Percentiles rank a stretch among this genome's conserved stretches.
These are phyloP conservation scores for Populus ilicifolia DNA, from an alignment of 345 rosid species.

Conservation along the genomic window DNA sequence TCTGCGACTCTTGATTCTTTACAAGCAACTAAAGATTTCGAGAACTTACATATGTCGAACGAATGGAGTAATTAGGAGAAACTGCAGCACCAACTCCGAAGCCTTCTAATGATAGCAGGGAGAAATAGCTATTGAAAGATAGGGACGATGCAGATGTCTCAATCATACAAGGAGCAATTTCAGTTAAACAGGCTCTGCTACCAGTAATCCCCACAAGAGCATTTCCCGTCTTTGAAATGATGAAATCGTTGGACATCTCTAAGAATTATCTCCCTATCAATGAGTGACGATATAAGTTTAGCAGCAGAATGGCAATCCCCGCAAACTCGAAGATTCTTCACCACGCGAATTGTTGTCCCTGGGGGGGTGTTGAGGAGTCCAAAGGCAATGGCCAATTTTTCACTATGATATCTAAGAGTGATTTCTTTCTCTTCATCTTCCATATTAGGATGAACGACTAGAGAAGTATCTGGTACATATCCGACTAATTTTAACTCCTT, in stretches of 20 bases:
- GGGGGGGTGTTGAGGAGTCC: slow-evolving; percentile 21
- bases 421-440: slow-evolving; percentile 20
- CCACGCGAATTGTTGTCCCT: slow-evolving; percentile 24
- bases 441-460: slow-evolving; percentile 21
- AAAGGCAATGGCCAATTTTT: slow-evolving; percentile 24
- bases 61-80: not conserved
- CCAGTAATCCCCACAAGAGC: slow-evolving; percentile 31
- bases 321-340: slow-evolving; percentile 31
- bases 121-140: not conserved
- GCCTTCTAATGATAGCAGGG: not conserved
- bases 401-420: slow-evolving; percentile 24
- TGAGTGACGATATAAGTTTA: slow-evolving; percentile 17
- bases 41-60: not conserved
- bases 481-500: slow-evolving; percentile 23
- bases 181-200: not conserved
- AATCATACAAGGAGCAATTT: not conserved
- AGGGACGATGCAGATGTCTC: not conserved
- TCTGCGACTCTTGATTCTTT: not conserved
- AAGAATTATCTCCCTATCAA: slow-evolving; percentile 23
- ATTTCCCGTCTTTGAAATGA: slow-evolving; percentile 26
- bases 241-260: slow-evolving; percentile 25
- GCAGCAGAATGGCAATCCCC: slow-evolving; percentile 33
- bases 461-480: slow-evolving; percentile 24
- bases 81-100: not conserved
- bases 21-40: not conserved